Percentiles rank a stretch among this genome's conserved stretches.
These are phyloP conservation scores for Penicillium longicatenatum DNA, from an alignment of 495 filamentous ascomycete species.

Conservation along the genomic window DNA sequence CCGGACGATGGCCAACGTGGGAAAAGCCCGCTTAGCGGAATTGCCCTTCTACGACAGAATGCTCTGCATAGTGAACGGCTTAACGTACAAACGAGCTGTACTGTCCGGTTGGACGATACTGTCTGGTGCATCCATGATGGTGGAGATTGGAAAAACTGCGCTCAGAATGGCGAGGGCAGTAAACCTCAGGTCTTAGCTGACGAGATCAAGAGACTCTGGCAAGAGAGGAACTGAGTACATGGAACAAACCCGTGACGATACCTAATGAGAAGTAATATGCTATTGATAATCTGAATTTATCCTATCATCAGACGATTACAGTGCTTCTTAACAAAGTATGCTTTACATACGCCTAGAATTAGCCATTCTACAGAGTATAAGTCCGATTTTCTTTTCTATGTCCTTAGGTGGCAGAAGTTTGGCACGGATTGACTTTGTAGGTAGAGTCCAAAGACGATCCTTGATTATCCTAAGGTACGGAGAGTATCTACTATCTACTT, in stretches of 20 bases:
- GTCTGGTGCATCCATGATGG: constrained; percentile 83
- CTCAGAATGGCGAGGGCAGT: constrained; percentile 53
- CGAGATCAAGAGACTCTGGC: constrained; percentile 60
- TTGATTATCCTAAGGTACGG: too few relatives aligned
- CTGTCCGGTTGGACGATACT: constrained; percentile 74
- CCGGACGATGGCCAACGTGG: constrained; percentile 61
- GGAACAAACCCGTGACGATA: constrained; percentile 3
- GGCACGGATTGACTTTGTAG: too few relatives aligned
- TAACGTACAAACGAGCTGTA: constrained; percentile 82
- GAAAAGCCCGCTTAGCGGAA: constrained; percentile 44
- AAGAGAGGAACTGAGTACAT: constrained; percentile 31
- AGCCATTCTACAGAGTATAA: not conserved
- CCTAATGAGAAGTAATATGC: constrained; percentile 1
- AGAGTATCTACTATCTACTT: too few relatives aligned
- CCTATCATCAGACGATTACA: not conserved
- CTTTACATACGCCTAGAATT: not conserved
- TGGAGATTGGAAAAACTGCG: constrained; percentile 80
- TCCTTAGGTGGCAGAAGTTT: too few relatives aligned
- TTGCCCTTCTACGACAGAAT: constrained; percentile 74
- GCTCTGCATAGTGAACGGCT: constrained; percentile 67
- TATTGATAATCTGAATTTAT: not conserved
- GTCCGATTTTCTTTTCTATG: not conserved
- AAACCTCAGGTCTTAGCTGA: constrained; percentile 71
- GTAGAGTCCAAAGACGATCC: too few relatives aligned
- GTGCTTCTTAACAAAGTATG: not conserved